Percentiles rank a stretch among this genome's conserved stretches.
Evolutionary conservation across 768 basidiomycete species (phyloP).

Genomic region (Xerocomellus amylosporus): DNA sequence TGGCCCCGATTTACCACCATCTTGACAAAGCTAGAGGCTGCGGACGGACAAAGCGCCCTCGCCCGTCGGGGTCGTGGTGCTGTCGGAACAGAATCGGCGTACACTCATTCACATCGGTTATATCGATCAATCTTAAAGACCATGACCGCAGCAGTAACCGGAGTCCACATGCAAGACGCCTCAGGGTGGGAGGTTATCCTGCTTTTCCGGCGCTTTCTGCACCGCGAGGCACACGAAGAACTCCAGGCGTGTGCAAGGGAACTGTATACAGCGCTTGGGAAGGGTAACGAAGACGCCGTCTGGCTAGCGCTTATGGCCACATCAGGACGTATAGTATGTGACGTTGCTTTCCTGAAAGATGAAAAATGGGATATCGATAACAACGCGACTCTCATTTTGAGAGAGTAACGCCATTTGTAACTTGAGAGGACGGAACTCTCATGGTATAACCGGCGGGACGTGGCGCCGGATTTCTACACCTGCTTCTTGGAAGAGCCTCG

Average conservation of each 20-base stretch:
- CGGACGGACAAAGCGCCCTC: slow-evolving; percentile 66
- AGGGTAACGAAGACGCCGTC: slow-evolving; percentile 73
- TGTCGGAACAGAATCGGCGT: slow-evolving; percentile 66
- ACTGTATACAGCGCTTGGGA: slow-evolving; percentile 59
- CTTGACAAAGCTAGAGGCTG: slow-evolving; percentile 56
- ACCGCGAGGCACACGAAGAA: slow-evolving; percentile 63
- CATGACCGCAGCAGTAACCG: slow-evolving; percentile 61
- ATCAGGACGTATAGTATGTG: slow-evolving; percentile 37
- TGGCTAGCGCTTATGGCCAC: slow-evolving; percentile 76
- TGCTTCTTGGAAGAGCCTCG: slow-evolving; percentile 72
- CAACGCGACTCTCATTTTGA: slow-evolving; percentile 35
- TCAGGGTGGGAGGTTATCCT: slow-evolving; percentile 82
- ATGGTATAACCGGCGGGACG: slow-evolving; percentile 41
- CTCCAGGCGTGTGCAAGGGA: slow-evolving; percentile 63
- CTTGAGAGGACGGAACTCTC: slow-evolving; percentile 6
- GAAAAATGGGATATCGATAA: slow-evolving; percentile 60
- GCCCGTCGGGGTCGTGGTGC: slow-evolving; percentile 48
- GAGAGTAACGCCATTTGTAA: slow-evolving; percentile 22
- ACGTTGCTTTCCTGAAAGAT: slow-evolving; percentile 51
- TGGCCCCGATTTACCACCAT: slow-evolving; percentile 81
- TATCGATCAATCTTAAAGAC: slow-evolving; percentile 75
- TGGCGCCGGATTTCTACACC: slow-evolving; percentile 79
- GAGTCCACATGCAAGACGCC: slow-evolving; percentile 67
- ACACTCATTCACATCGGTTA: slow-evolving; percentile 77
- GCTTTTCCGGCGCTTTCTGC: slow-evolving; percentile 74